Evolutionary conservation across 345 rosid species (phyloP), one percentile per base, ranked within the genome.

Genomic region (Aegle marmelos): DNA sequence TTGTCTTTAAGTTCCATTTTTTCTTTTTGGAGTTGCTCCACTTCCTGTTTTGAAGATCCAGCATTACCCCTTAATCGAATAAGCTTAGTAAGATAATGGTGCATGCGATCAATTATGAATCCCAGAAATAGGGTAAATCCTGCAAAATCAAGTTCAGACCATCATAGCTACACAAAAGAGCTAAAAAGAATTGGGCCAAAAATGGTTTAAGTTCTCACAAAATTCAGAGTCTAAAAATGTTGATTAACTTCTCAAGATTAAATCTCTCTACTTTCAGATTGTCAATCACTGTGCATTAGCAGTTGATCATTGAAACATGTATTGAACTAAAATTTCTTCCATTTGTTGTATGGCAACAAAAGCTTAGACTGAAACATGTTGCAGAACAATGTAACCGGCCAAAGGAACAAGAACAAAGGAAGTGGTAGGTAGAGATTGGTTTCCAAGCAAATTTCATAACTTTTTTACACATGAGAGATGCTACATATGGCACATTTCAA

Each of bases 101-200:
- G 98, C 87, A 87, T 82, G 0, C 98, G 90, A 70, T 95, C 98
- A 39, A 95, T 89, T 66, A 95, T 75, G 83, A 95, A 95, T 48
- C 98, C 98, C 1, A 95, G 97, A 76, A 93, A 95, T 22, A 93
- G 84, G 16, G 95, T 88, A 50, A 93, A 94, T 68, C 98, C 98
- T 95, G 88, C 89, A 90, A 81, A 60, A 82, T 73, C 75, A 75
- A 63, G 76, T 76, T 72, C 65, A 68, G 63, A 66, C 58, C 58
- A 65, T 81, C 75, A 78, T 53, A 76, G 22, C 54, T 9, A 61
- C 33, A 24, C 4, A 27, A 65, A 10, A 63, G 2, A 50, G 28
- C 6, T 4, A 63, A 33, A 37, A 45, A 17, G 33, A 31, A n/a
- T 19, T 19, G 33, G 36, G 21, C 8, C 19, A 50, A 30, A 0